Conservation (phyloP, 2,329 filamentous ascomycete genomes). For the Alternaria rosae region DNA sequence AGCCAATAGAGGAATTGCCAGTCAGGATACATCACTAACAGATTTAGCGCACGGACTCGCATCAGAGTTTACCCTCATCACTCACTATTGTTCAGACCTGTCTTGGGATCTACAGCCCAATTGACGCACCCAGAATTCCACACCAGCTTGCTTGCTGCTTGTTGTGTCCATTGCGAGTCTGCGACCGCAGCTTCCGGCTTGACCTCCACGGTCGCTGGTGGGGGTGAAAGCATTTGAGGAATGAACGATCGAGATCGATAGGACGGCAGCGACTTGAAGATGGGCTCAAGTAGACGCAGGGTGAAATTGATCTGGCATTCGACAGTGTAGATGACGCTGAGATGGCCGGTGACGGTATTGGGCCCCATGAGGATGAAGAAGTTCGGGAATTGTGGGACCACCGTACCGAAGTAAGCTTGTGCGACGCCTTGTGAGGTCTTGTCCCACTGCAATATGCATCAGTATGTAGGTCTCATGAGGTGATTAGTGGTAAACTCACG, state of each 20-base stretch:
- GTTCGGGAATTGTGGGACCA: slow-evolving; percentile 47
- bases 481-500: slow-evolving; percentile 21
- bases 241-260: slow-evolving; percentile 33
- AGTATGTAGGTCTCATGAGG: neutral
- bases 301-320: slow-evolving; percentile 62
- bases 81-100: slow-evolving; percentile 55
- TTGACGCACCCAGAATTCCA: slow-evolving; percentile 60
- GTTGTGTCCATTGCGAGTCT: slow-evolving; percentile 53
- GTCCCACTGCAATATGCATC: slow-evolving; percentile 46
- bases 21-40: slow-evolving; percentile 59
- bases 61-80: neutral
- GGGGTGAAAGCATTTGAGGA: slow-evolving; percentile 27
- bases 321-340: slow-evolving; percentile 59
- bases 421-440: slow-evolving; percentile 44
- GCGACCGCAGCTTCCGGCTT: slow-evolving; percentile 44
- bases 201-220: slow-evolving; percentile 47
- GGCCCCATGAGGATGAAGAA: slow-evolving; percentile 35
- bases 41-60: neutral
- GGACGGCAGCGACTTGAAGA: slow-evolving; percentile 47
- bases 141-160: slow-evolving; percentile 54
- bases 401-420: slow-evolving; percentile 60
- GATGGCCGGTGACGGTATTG: slow-evolving; percentile 59
- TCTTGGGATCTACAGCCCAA: slow-evolving; percentile 60
- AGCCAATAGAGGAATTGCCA: slow-evolving; percentile 61
- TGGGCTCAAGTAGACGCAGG: slow-evolving; percentile 52